These are phyloP conservation scores for Sugiyamaella sp. DNA, from an alignment of 1,139 yeast species.

Conservation along the genomic window DNA sequence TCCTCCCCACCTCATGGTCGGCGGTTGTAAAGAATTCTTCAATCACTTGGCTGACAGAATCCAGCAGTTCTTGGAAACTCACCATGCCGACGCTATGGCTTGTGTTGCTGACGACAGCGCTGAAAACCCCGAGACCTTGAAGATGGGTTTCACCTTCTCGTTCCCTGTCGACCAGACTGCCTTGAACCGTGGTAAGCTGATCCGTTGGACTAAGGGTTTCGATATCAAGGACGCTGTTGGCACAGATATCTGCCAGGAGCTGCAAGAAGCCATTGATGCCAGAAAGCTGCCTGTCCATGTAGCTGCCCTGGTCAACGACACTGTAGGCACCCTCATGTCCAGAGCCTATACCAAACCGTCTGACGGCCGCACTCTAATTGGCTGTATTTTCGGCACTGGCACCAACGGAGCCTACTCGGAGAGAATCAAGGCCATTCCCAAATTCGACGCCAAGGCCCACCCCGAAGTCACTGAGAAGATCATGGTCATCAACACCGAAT, in stretches of 20 bases:
- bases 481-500: conserved; percentile 93
- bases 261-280: conserved; percentile 68
- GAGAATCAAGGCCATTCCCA: conserved; percentile 66
- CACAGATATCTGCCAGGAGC: conserved; percentile 70
- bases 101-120: conserved; percentile 32
- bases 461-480: conserved; percentile 55
- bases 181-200: conserved; percentile 70
- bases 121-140: conserved; percentile 43
- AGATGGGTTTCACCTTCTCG: conserved; percentile 88
- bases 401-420: conserved; percentile 94
- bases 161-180: conserved; percentile 90
- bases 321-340: conserved; percentile 89
- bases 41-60: conserved; percentile 73
- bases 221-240: conserved; percentile 83
- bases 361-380: conserved; percentile 73
- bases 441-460: conserved; percentile 55
- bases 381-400: conserved; percentile 94
- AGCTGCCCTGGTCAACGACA: conserved; percentile 90
- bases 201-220: conserved; percentile 96
- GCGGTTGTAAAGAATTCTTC: conserved; percentile 60
- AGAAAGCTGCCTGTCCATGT: conserved; percentile 67
- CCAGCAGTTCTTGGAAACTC: conserved; percentile 59
- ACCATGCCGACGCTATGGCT: conserved; percentile 50
- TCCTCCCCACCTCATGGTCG: conserved; percentile 72
- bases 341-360: conserved; percentile 75